A percentile compares a stretch with the other conserved stretches of the same genome.
These are phyloP conservation scores for Penicillium glabrum DNA, from an alignment of 2,329 filamentous ascomycete genomes.

Conservation along the genomic window DNA sequence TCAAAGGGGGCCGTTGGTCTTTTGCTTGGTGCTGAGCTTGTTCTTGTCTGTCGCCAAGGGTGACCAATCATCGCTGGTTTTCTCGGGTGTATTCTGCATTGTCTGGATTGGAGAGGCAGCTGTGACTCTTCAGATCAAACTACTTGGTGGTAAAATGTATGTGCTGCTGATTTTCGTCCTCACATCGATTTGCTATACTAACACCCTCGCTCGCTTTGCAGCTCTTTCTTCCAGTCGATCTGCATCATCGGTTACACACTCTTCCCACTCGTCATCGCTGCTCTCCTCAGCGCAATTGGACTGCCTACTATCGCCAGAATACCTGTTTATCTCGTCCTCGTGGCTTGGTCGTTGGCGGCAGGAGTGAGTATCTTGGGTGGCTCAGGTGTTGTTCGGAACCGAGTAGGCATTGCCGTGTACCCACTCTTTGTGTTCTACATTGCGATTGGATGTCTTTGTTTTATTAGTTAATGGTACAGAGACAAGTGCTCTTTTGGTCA, in stretches of 20 bases:
- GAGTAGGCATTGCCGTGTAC: constrained; percentile 90
- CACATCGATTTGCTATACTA: constrained; percentile 11
- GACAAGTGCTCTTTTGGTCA: background rate
- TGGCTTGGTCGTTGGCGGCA: constrained; percentile 90
- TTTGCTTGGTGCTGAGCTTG: constrained; percentile 84
- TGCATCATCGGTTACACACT: constrained; percentile 98
- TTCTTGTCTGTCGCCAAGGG: constrained; percentile 79
- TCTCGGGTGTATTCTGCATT: constrained; percentile 93
- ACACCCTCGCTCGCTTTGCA: constrained; percentile 41
- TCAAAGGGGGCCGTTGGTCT: constrained; percentile 80
- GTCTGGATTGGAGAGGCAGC: constrained; percentile 97
- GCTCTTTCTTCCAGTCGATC: constrained; percentile 95
- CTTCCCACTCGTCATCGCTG: constrained; percentile 92
- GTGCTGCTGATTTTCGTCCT: constrained; percentile 40
- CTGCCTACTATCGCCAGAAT: constrained; percentile 80
- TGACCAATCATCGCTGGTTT: constrained; percentile 83
- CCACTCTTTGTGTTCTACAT: constrained; percentile 95
- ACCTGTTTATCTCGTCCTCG: constrained; percentile 84
- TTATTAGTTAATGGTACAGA: constrained; percentile 70
- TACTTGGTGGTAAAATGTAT: constrained; percentile 95
- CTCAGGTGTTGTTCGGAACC: constrained; percentile 91
- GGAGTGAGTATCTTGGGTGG: constrained; percentile 95
- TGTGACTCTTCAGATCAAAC: constrained; percentile 96
- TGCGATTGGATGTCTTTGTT: constrained; percentile 89
- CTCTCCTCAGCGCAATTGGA: constrained; percentile 79